A percentile compares a stretch with the other conserved stretches of the same genome.
phyloP scores from a whole-genome alignment of 352 stramenopile species.

The Globisporangium apiculatum region DNA sequence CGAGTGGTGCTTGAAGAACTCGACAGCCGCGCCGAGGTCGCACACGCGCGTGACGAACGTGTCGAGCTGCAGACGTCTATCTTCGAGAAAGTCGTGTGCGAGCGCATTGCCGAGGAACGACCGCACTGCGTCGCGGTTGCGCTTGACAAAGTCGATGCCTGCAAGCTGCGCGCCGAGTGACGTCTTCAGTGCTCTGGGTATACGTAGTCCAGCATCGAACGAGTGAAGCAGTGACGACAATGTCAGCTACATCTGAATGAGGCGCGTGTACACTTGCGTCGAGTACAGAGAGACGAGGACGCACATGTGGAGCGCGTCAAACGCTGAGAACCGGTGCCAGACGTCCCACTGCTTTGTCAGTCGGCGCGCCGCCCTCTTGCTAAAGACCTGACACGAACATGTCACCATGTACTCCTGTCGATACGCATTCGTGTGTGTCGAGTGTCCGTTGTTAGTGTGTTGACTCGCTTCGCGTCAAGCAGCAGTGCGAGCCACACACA shows the following conservation, averaged over 20 bases:
- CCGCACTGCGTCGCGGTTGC: slow-evolving; percentile 40
- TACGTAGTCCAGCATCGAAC: no score
- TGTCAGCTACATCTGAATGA: no score
- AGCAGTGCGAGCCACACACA: no score
- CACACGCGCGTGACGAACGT: slow-evolving; percentile 41
- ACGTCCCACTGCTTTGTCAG: slow-evolving; percentile 54
- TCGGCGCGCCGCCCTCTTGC: slow-evolving; percentile 28
- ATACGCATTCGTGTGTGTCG: background rate
- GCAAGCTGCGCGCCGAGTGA: slow-evolving; percentile 39
- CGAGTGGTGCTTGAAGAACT: slow-evolving; percentile 55
- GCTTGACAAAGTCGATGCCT: slow-evolving; percentile 44
- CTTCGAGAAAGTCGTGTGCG: slow-evolving; percentile 52
- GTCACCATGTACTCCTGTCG: slow-evolving; percentile 56
- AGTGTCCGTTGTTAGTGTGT: no score
- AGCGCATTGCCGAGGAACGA: slow-evolving; percentile 42
- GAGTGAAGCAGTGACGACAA: background rate
- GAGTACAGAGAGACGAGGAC: background rate
- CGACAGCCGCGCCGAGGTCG: slow-evolving; percentile 28
- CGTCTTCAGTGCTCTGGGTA: slow-evolving; percentile 26
- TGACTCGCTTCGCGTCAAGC: background rate
- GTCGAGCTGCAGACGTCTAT: slow-evolving; percentile 43
- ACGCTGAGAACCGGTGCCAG: slow-evolving; percentile 63
- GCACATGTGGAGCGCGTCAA: slow-evolving; percentile 50
- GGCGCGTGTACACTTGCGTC: no score
- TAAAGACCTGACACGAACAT: slow-evolving; percentile 54